Evolutionary conservation across 2,329 filamentous ascomycete species (phyloP).

Genomic region (Curvularia lunata): DNA sequence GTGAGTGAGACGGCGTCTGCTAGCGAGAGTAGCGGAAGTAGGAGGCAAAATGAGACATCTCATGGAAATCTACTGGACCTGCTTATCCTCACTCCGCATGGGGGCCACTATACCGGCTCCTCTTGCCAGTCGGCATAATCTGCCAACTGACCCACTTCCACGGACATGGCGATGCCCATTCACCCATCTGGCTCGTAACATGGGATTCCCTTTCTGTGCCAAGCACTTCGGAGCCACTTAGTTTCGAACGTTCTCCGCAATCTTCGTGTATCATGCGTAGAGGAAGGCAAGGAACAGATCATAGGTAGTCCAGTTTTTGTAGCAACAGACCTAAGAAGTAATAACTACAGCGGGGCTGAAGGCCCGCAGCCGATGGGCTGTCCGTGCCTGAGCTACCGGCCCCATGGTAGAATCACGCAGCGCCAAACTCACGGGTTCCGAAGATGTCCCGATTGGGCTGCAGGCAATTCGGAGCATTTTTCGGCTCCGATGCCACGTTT

Average conservation of each 20-base stretch:
- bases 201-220: not conserved
- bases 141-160: not conserved
- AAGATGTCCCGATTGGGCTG: slow-evolving; percentile 9
- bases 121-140: not conserved
- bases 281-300: not conserved
- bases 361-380: not conserved
- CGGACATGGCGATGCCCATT: not conserved
- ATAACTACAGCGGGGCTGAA: not conserved
- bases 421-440: slow-evolving; percentile 6
- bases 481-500: not conserved
- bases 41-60: not conserved
- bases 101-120: not conserved
- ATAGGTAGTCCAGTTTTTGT: not conserved
- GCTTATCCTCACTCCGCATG: not conserved
- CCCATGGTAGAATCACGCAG: slow-evolving; percentile 2
- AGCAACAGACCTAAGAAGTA: not conserved
- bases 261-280: not conserved
- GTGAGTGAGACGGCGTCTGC: not conserved
- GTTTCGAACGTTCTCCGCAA: not conserved
- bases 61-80: slow-evolving; percentile 4
- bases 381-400: slow-evolving; percentile 2
- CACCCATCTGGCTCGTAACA: not conserved
- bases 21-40: not conserved
- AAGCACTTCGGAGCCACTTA: not conserved
- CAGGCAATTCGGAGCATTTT: not conserved